Conservation (phyloP, 176 grass and related monocot genomes). For the Aegilops sharonensis region DNA sequence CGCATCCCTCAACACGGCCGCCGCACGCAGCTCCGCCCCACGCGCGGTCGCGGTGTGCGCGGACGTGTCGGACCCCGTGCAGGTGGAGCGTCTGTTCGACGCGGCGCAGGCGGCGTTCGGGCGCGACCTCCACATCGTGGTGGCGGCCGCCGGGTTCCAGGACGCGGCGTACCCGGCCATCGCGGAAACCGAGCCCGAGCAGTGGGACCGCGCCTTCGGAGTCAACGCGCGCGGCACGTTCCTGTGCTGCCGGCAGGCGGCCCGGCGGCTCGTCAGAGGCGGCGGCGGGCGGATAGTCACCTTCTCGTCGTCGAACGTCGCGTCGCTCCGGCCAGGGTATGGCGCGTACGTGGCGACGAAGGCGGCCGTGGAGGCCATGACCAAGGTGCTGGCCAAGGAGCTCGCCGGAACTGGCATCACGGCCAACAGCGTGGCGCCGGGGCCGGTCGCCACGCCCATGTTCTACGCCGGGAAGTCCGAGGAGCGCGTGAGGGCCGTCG, state of each 20-base stretch:
- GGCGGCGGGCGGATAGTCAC: conserved; percentile 45
- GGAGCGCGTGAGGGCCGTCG: conserved; percentile 28
- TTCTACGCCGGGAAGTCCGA: conserved; percentile 62
- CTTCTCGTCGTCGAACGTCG: conserved; percentile 46
- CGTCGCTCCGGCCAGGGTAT: conserved; percentile 42
- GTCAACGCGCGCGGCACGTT: conserved; percentile 49
- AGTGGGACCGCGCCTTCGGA: conserved; percentile 43
- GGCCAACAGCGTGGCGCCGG: conserved; percentile 63
- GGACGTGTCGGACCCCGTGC: conserved; percentile 45
- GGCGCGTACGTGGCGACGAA: conserved; percentile 56
- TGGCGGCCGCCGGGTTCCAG: conserved; percentile 38
- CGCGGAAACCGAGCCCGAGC: conserved; percentile 33
- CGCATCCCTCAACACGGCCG: conserved; percentile 17
- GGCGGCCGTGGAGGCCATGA: conserved; percentile 61
- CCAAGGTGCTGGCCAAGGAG: conserved; percentile 60
- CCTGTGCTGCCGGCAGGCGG: conserved; percentile 52
- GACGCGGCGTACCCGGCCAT: conserved; percentile 36
- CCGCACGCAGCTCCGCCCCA: not conserved
- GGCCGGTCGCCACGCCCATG: conserved; percentile 41
- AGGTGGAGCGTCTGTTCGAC: conserved; percentile 43
- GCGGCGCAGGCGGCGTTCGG: conserved; percentile 38
- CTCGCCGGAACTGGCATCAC: conserved; percentile 54
- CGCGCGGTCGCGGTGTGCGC: conserved; percentile 39
- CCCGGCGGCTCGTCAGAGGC: conserved; percentile 29
- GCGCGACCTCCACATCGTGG: conserved; percentile 37